These are phyloP conservation scores for Agaricales sp. DNA, from an alignment of 1,284 basidiomycete species.

Conservation along the genomic window DNA sequence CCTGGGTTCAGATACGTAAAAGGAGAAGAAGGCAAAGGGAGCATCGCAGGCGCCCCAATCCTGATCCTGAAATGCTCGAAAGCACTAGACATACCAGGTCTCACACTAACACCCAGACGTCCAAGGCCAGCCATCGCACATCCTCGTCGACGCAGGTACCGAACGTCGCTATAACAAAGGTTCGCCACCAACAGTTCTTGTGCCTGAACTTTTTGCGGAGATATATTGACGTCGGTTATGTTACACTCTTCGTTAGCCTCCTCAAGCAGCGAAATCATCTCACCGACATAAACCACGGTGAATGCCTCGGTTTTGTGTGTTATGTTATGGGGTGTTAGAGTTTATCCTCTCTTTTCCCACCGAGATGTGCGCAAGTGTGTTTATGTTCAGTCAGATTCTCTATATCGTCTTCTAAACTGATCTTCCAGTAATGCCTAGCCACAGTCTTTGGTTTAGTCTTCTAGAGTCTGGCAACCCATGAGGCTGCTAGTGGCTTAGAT, in stretches of 20 bases:
- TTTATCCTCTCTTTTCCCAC: too few species aligned
- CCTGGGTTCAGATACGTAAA: background rate
- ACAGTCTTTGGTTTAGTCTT: too few species aligned
- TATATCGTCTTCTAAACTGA: too few species aligned
- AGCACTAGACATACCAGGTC: background rate
- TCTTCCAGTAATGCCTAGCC: too few species aligned
- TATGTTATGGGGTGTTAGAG: too few species aligned
- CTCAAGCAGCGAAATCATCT: background rate
- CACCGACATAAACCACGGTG: background rate
- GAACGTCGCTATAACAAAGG: background rate
- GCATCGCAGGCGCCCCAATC: background rate
- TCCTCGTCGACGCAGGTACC: background rate
- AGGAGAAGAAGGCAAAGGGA: background rate
- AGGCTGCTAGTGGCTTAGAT: too few species aligned
- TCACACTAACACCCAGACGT: background rate
- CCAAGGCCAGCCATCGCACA: background rate
- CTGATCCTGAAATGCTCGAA: background rate
- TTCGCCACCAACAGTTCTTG: background rate
- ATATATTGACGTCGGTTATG: background rate
- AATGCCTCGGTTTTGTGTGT: too few species aligned
- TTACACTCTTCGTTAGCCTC: background rate
- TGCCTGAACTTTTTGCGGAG: too few species aligned
- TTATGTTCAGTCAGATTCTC: too few species aligned
- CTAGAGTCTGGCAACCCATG: too few species aligned
- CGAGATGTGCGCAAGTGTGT: too few species aligned